Evolutionary conservation across 345 rosid genomes (phyloP).

Genomic region (Eucalyptus pauciflora): DNA sequence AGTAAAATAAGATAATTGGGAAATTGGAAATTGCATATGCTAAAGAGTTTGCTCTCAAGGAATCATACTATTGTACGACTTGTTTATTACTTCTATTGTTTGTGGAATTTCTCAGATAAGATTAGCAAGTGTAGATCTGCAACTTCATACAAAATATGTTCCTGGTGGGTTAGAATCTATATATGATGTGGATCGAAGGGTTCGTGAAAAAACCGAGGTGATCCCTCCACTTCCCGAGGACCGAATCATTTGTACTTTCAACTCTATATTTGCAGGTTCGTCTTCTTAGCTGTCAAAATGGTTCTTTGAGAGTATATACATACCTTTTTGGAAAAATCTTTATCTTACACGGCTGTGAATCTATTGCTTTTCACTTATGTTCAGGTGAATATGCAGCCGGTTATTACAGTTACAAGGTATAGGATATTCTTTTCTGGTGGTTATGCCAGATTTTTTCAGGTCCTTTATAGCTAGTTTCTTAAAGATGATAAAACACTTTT

Average conservation of each 20-base stretch:
- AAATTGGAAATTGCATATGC: neutral
- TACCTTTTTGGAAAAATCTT: neutral
- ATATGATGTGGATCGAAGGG: slow-evolving; percentile 66
- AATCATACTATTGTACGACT: neutral
- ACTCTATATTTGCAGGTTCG: slow-evolving; percentile 69
- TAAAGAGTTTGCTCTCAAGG: neutral
- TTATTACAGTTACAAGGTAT: slow-evolving; percentile 92
- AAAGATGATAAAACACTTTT: neutral
- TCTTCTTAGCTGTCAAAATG: neutral
- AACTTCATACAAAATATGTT: slow-evolving; percentile 55
- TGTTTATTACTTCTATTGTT: neutral
- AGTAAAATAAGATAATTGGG: neutral
- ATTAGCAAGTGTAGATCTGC: slow-evolving; percentile 65
- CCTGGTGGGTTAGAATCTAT: slow-evolving; percentile 70
- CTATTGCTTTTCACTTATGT: neutral
- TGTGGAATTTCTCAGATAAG: slow-evolving; percentile 34
- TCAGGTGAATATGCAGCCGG: slow-evolving; percentile 92
- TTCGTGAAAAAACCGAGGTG: slow-evolving; percentile 45
- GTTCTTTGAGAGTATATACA: neutral
- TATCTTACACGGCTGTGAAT: neutral
- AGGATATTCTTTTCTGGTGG: neutral
- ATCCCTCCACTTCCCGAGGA: slow-evolving; percentile 77
- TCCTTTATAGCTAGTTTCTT: neutral
- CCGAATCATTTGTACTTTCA: slow-evolving; percentile 67
- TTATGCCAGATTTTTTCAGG: neutral